Evolutionary conservation across 192 early-diverging fungal genomes (phyloP).

Genomic region (Podila clonocystis): DNA sequence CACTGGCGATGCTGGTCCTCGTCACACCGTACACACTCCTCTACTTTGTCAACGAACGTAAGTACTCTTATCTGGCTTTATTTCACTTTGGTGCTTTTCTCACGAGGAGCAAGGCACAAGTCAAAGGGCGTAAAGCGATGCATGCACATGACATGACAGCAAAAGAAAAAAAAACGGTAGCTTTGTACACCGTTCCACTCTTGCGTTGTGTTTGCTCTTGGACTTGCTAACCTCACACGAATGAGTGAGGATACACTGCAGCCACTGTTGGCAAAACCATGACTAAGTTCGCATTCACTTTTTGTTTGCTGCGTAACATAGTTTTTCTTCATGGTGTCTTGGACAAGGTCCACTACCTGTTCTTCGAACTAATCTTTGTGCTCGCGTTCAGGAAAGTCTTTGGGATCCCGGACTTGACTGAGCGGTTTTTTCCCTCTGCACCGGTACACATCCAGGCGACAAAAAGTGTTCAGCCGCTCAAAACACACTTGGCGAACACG

Average conservation of each 20-base stretch:
- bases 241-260: too few species aligned
- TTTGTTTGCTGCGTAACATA: not conserved
- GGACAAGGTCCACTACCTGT: conserved; percentile 42
- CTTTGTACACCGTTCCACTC: too few species aligned
- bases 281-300: not conserved
- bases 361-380: conserved; percentile 49
- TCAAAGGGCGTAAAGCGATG: not conserved
- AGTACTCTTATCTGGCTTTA: not conserved
- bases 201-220: too few species aligned
- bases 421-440: conserved; percentile 18
- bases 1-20: conserved; percentile 45
- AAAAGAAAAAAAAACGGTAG: too few species aligned
- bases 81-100: not conserved
- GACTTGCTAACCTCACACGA: too few species aligned
- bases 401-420: conserved; percentile 41
- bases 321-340: conserved; percentile 37
- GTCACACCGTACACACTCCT: conserved; percentile 42
- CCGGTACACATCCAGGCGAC: conserved; percentile 15
- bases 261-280: too few species aligned
- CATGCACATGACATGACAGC: too few species aligned
- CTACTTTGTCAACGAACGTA: conserved; percentile 41
- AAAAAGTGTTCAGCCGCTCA: conserved; percentile 28
- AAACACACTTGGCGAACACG: conserved; percentile 24
- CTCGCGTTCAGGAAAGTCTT: conserved; percentile 42
- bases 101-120: not conserved